Conservation (phyloP, 2,329 filamentous ascomycete species). For the Dothidotthia symphoricarpi region DNA sequence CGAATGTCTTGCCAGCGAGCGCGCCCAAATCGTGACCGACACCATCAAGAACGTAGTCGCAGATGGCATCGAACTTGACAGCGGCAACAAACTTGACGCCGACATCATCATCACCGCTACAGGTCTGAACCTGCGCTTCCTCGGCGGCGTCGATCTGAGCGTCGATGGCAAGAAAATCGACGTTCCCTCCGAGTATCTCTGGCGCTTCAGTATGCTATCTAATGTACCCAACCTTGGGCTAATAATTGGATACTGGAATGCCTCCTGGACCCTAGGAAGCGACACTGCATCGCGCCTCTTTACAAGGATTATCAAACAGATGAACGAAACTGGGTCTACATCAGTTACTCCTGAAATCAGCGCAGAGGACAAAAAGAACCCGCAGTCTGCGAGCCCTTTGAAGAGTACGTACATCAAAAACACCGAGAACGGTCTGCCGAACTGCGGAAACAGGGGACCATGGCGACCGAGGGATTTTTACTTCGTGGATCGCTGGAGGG, state of each 20-base stretch:
- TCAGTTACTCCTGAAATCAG: conserved; percentile 49
- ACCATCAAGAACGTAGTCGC: conserved; percentile 53
- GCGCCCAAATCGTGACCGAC: conserved; percentile 56
- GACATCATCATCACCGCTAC: conserved; percentile 67
- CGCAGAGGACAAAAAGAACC: conserved; percentile 41
- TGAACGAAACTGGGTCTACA: conserved; percentile 47
- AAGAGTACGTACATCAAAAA: conserved; percentile 54
- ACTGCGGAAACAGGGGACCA: conserved; percentile 46
- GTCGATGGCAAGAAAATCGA: conserved; percentile 53
- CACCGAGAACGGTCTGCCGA: conserved; percentile 46
- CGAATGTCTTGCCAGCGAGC: conserved; percentile 50
- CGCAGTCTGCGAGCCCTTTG: conserved; percentile 45
- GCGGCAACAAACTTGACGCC: conserved; percentile 51
- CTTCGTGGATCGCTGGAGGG: conserved; percentile 45
- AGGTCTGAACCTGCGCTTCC: conserved; percentile 57
- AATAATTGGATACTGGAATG: conserved; percentile 60
- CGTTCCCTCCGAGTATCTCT: conserved; percentile 54
- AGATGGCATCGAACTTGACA: conserved; percentile 50
- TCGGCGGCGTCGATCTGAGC: conserved; percentile 52
- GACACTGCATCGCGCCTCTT: conserved; percentile 55
- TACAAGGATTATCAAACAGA: conserved; percentile 52
- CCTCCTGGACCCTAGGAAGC: conserved; percentile 62
- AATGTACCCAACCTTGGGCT: conserved; percentile 61
- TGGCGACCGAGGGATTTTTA: conserved; percentile 49
- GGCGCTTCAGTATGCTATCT: conserved; percentile 62